phyloP scores from a whole-genome alignment of 2,329 filamentous ascomycete genomes.

The Cladosporium phlei region DNA sequence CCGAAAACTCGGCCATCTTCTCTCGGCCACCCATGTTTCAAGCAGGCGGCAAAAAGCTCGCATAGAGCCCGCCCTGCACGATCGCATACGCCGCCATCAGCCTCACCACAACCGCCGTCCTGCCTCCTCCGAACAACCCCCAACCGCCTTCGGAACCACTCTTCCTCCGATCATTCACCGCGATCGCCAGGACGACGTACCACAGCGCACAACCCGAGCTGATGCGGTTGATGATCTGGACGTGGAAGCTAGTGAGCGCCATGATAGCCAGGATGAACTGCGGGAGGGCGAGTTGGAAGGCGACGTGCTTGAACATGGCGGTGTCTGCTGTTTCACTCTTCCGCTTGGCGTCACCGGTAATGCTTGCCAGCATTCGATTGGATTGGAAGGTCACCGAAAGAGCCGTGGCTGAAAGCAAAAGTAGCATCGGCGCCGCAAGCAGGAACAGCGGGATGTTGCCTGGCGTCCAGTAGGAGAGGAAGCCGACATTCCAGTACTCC shows the following conservation, averaged over 20 bases:
- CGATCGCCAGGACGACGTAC: conserved; percentile 73
- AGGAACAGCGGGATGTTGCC: conserved; percentile 84
- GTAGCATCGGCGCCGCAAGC: conserved; percentile 72
- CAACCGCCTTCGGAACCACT: not conserved
- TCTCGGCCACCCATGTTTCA: conserved; percentile 37
- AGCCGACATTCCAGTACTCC: conserved; percentile 86
- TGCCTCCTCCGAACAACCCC: not conserved
- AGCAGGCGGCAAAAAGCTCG: conserved; percentile 86
- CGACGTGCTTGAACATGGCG: conserved; percentile 14
- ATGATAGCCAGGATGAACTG: conserved; percentile 68
- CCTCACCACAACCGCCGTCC: conserved; percentile 38
- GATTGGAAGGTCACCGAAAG: conserved; percentile 14
- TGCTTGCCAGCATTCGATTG: not conserved
- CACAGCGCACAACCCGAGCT: conserved; percentile 84
- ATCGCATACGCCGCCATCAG: conserved; percentile 78
- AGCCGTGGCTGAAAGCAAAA: conserved; percentile 61
- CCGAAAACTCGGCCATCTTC: not conserved
- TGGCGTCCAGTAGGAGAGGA: conserved; percentile 84
- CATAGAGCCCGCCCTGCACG: conserved; percentile 78
- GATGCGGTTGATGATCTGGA: conserved; percentile 88
- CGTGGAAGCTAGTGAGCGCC: conserved; percentile 77
- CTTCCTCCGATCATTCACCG: conserved; percentile 22
- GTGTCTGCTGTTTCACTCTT: not conserved
- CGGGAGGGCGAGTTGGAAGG: conserved; percentile 59
- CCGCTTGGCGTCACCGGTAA: not conserved